Evolutionary conservation across 192 early-diverging fungal species (phyloP), one percentile per base, ranked within the genome.

Genomic region (Backusella australiensis): DNA sequence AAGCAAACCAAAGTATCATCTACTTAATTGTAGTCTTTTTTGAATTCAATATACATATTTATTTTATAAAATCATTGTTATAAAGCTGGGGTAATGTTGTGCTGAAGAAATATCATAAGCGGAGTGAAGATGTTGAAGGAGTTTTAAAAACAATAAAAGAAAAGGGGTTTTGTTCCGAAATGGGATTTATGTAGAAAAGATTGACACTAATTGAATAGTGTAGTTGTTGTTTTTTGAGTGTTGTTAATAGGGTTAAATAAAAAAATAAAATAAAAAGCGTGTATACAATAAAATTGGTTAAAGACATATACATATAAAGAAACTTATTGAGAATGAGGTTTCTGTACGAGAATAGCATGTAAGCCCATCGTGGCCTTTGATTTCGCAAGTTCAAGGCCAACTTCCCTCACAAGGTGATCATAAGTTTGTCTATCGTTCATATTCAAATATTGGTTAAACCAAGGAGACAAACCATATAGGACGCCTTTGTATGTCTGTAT

Each of bases 321-420:
- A 63, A 63, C 21, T 63, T 63, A 63, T 29, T 29, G 21, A 63
- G 21, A 56, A 23, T 23, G 9, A 2, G n/a, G 70, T 72, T 77
- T 77, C 65, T 77, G 76, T 38, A 53, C 71, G 6, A 77, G 46
- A 36, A 77, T 72, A 5, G 76, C 76, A 77, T 77, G 67, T n/a
- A 77, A 41, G n/a, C 76, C 76, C 34, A 77, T 71, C 34, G 42
- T 72, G 4, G 56, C 56, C 34, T 77, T 77, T 32, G 76, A 67
- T 23, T 77, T 35, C 6, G 46, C 63, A 38, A 77, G 63, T 19
- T 46, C 76, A 15, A 26, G 41, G 6, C 26, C 41, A 38, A 71
- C 26, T 74, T 23, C 53, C 11, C 42, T 34, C 34, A 68, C 41
- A 8, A 77, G 35, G 6, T 21, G 14, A 29, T 23, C 39, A 67